These are phyloP conservation scores for Somion occarium DNA, from an alignment of 1,284 basidiomycete species.

Conservation along the genomic window DNA sequence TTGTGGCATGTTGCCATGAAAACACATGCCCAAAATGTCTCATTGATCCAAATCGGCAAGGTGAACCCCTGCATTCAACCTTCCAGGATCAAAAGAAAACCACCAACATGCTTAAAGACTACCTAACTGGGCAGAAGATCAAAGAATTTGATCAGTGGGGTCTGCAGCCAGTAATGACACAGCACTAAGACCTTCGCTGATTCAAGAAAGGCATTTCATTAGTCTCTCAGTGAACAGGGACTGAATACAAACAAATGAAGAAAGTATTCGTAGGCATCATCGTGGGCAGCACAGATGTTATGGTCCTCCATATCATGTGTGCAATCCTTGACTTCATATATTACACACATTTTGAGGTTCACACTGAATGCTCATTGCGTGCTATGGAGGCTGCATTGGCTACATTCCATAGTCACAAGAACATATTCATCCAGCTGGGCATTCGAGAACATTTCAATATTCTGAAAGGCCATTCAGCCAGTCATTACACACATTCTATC, in stretches of 20 bases:
- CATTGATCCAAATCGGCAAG: constrained; percentile 6
- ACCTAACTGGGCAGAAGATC: background rate
- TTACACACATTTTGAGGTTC: constrained; percentile 10
- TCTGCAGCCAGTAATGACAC: constrained; percentile 7
- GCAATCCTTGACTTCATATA: constrained; percentile 28
- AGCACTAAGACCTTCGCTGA: constrained; percentile 9
- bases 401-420: constrained; percentile 23
- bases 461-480: constrained; percentile 25
- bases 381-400: constrained; percentile 14
- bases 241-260: constrained; percentile 26
- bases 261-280: constrained; percentile 21
- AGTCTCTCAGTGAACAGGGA: constrained; percentile 26
- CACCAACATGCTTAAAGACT: background rate
- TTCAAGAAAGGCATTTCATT: constrained; percentile 23
- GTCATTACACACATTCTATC: constrained; percentile 19
- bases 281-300: constrained; percentile 6
- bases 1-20: constrained; percentile 20
- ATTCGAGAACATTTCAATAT: constrained; percentile 23
- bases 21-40: constrained; percentile 19
- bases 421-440: constrained; percentile 18
- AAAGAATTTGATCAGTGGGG: background rate
- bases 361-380: background rate
- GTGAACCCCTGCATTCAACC: constrained; percentile 8
- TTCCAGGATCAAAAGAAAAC: constrained; percentile 5
- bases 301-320: constrained; percentile 11